These are phyloP conservation scores for Polysphondylium violaceum DNA, from an alignment of 78 protist genomes.

Conservation along the genomic window DNA sequence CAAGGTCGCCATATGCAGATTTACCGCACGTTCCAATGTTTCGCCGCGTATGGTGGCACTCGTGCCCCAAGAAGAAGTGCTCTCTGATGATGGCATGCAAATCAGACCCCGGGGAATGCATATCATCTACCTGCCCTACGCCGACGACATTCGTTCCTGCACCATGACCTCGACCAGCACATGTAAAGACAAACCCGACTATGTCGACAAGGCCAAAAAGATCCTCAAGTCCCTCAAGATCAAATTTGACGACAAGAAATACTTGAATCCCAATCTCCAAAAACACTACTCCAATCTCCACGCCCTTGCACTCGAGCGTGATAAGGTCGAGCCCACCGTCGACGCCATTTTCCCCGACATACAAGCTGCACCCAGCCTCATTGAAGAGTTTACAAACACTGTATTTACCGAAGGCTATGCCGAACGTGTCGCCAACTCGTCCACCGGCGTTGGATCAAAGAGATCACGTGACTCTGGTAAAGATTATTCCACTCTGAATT, in stretches of 20 bases:
- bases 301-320: constrained; percentile 86
- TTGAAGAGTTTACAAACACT: neutral
- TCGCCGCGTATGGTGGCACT: constrained; percentile 77
- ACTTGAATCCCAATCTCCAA: constrained; percentile 52
- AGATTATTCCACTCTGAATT: constrained; percentile 23
- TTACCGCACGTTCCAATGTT: constrained; percentile 24
- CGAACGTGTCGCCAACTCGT: neutral
- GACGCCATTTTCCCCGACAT: constrained; percentile 67
- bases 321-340: constrained; percentile 31
- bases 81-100: neutral
- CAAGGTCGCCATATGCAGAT: constrained; percentile 68
- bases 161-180: neutral
- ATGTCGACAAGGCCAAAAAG: constrained; percentile 56
- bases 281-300: constrained; percentile 76
- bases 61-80: constrained; percentile 52
- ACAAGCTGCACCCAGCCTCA: neutral
- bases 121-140: constrained; percentile 72
- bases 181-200: neutral
- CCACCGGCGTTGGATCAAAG: neutral
- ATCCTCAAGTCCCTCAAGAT: constrained; percentile 64
- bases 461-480: constrained; percentile 41
- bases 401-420: constrained; percentile 65
- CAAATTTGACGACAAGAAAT: constrained; percentile 59
- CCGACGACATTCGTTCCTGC: constrained; percentile 80
- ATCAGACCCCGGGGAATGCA: constrained; percentile 67